Evolutionary conservation across 2,329 filamentous ascomycete species (phyloP).

Genomic region (Raffaelea ambrosiae): DNA sequence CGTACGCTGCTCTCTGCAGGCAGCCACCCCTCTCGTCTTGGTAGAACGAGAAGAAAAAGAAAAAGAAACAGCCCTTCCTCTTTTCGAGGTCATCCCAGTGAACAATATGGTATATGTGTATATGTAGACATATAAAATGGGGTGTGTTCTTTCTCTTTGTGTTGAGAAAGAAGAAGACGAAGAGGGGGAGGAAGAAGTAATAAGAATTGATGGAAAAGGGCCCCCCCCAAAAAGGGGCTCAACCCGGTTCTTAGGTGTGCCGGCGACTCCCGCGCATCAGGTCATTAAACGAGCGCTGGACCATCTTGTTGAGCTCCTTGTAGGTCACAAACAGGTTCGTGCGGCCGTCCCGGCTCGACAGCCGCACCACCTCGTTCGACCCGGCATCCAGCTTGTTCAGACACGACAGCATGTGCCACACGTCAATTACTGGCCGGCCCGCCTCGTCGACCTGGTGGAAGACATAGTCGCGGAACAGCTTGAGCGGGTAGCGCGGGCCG

Average conservation of each 20-base stretch:
- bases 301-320: conserved; percentile 70
- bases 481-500: conserved; percentile 84
- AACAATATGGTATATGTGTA: too few relatives aligned
- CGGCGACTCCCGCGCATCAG: conserved; percentile 33
- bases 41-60: too few relatives aligned
- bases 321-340: conserved; percentile 83
- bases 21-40: too few relatives aligned
- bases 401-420: conserved; percentile 79
- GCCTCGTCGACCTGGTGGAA: conserved; percentile 91
- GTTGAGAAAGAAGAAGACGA: too few relatives aligned
- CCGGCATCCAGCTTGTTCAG: conserved; percentile 92
- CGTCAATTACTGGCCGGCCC: conserved; percentile 73
- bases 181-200: too few relatives aligned
- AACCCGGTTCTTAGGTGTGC: conserved; percentile 8
- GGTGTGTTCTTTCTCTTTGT: too few relatives aligned
- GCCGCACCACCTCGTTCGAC: conserved; percentile 72
- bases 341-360: conserved; percentile 86
- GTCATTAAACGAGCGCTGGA: conserved; percentile 49
- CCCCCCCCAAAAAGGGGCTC: too few relatives aligned
- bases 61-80: too few relatives aligned
- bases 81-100: too few relatives aligned
- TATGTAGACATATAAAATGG: too few relatives aligned
- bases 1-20: too few relatives aligned
- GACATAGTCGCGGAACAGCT: conserved; percentile 92
- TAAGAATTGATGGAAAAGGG: too few relatives aligned